Evolutionary conservation across 2,329 filamentous ascomycete species (phyloP), one percentile per base, ranked within the genome.

Genomic region (Fusarium nisikadoi): DNA sequence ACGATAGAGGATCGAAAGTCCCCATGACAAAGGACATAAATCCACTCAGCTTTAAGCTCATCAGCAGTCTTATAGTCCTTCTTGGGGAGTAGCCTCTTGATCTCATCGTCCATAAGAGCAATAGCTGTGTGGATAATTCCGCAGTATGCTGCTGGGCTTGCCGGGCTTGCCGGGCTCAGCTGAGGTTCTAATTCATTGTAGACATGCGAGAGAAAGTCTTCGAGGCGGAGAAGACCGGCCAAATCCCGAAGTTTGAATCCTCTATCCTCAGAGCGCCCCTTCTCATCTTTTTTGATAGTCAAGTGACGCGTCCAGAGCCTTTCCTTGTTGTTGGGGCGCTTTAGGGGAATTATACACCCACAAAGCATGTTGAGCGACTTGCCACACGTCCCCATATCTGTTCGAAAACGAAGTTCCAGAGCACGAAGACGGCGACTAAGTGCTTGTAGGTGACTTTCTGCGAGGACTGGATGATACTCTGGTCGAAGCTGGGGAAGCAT

Each of bases 261-360:
- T 5, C 38, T 45, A 3, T 71, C 54, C 2, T 57, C 61, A 7
- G 49, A 16, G 17, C 45, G 36, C 8, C 35, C 29, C 20, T 16
- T n/a, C 13, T 31, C 12, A 1, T 52, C 52, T 1, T n/a, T 20
- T 4, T n/a, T 29, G 1, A 23, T 33, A 14, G 14, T 35, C 12
- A 74, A n/a, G 70, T 42, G 43, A 9, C 46, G 36, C 9, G 53
- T 50, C 72, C 72, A 75, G 12, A 75, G 45, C 27, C n/a, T 55
- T 1, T 19, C 6, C 47, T 75, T 75, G 36, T 71, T 31, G 29
- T 50, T 56, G 23, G 54, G 61, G 3, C 63, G 65, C 58, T 71
- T 74, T 16, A 74, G 2, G 6, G 25, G 38, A 2, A 73, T 19
- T 8, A 56, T 20, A 14, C 70, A 75, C n/a, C 67, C 70, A 16